phyloP scores from a whole-genome alignment of 257 asterid species.

The Haberlea rhodopensis region DNA sequence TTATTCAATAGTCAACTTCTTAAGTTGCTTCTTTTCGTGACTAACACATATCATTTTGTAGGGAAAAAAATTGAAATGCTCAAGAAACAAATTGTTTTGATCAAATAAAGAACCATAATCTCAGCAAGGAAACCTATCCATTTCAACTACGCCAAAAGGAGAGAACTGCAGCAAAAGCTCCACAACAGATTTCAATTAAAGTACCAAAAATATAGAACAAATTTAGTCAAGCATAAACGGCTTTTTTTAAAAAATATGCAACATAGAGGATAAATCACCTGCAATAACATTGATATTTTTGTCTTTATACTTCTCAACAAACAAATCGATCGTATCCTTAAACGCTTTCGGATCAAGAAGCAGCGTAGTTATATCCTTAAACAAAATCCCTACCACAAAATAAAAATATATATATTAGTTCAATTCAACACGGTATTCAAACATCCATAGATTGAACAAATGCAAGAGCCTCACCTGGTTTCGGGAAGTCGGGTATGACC shows the following conservation, averaged over 20 bases:
- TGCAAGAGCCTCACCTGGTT: constrained; percentile 50
- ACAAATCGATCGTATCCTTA: constrained; percentile 86
- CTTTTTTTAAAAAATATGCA: too few species aligned
- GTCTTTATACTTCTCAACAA: constrained; percentile 79
- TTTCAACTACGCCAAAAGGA: too few species aligned
- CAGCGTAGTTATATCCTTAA: constrained; percentile 94
- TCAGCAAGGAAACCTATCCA: too few species aligned
- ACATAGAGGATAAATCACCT: constrained; percentile 37
- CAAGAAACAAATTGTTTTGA: too few species aligned
- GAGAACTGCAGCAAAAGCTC: background rate
- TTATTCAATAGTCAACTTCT: background rate
- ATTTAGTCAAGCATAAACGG: background rate
- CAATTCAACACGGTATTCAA: constrained; percentile 9
- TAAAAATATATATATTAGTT: too few species aligned
- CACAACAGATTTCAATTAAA: background rate
- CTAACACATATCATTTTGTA: too few species aligned
- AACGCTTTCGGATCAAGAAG: constrained; percentile 81
- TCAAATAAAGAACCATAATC: too few species aligned
- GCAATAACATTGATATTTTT: constrained; percentile 71
- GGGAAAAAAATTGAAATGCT: too few species aligned
- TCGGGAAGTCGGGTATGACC: constrained; percentile 88
- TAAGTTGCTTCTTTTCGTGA: background rate
- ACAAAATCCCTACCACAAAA: constrained; percentile 73
- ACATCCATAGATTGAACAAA: constrained; percentile 3
- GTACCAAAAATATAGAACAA: background rate